phyloP scores from a whole-genome alignment of 2,329 filamentous ascomycete genomes.

The Curvularia sp. region DNA sequence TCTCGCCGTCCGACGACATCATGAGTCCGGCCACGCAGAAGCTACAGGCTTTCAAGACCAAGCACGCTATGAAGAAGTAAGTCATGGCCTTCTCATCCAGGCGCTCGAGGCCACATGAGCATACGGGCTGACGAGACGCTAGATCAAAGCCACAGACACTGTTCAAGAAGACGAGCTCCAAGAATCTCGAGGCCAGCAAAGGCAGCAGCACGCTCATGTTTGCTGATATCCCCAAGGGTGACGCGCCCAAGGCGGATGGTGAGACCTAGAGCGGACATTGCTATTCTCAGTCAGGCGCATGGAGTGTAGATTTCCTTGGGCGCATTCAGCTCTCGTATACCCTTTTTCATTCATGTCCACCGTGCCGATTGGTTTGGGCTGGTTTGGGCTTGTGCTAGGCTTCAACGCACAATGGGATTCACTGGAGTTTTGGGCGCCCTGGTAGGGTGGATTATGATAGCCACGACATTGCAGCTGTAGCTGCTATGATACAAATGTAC shows the following conservation, averaged over 20 bases:
- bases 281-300: neutral
- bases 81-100: slow-evolving; percentile 6
- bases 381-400: neutral
- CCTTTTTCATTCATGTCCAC: slow-evolving; percentile 6
- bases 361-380: neutral
- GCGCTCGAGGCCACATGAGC: neutral
- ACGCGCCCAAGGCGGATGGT: slow-evolving; percentile 13
- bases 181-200: slow-evolving; percentile 49
- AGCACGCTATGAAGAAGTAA: slow-evolving; percentile 76
- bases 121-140: slow-evolving; percentile 20
- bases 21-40: slow-evolving; percentile 87
- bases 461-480: slow-evolving; percentile 15
- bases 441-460: slow-evolving; percentile 19
- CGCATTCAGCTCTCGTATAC: slow-evolving; percentile 7
- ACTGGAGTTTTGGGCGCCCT: slow-evolving; percentile 7
- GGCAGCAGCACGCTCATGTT: slow-evolving; percentile 45
- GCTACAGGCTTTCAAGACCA: slow-evolving; percentile 79
- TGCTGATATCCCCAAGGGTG: slow-evolving; percentile 47
- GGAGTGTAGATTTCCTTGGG: neutral
- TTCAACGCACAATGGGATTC: neutral
- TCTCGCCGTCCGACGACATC: slow-evolving; percentile 87
- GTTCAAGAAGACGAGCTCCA: slow-evolving; percentile 53
- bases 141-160: slow-evolving; percentile 52
- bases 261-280: neutral
- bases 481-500: neutral